Percentiles rank a stretch among this genome's conserved stretches.
Evolutionary conservation across 495 filamentous ascomycete genomes (phyloP).

Genomic region (Lichina pygmaea): DNA sequence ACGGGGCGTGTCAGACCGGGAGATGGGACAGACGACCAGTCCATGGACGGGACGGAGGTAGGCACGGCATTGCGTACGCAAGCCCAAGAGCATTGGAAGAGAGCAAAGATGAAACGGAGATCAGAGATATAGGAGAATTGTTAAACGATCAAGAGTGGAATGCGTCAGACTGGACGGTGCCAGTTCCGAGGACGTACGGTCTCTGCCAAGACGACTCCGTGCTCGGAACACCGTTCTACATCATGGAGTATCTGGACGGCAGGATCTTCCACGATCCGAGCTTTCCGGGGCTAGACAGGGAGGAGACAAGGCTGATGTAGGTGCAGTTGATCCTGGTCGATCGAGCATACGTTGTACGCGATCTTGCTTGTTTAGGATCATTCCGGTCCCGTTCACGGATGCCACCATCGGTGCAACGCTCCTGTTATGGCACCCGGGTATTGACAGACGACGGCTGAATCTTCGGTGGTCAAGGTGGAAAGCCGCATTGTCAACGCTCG

Average conservation of each 20-base stretch:
- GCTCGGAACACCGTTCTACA: constrained; percentile 79
- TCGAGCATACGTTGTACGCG: too few species aligned
- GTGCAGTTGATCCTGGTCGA: background rate
- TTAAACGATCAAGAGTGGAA: too few species aligned
- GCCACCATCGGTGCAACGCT: too few species aligned
- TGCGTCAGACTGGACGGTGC: constrained; percentile 19
- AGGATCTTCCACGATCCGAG: constrained; percentile 75
- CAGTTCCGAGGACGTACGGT: constrained; percentile 60
- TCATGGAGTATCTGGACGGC: constrained; percentile 84
- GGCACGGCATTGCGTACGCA: too few species aligned
- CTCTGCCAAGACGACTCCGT: constrained; percentile 60
- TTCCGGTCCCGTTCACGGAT: too few species aligned
- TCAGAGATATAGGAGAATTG: too few species aligned
- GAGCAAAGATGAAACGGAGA: too few species aligned
- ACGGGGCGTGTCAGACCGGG: constrained; percentile 2
- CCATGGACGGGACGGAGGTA: too few species aligned
- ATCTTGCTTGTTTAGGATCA: too few species aligned
- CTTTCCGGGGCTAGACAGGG: constrained; percentile 42
- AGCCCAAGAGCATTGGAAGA: too few species aligned
- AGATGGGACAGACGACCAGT: constrained; percentile 21
- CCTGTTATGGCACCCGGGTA: too few species aligned
- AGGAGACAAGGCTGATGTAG: constrained; percentile 43
- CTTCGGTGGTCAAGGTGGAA: constrained; percentile 30
- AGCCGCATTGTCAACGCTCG: constrained; percentile 59
- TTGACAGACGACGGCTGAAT: too few species aligned